Conservation (phyloP, 1,284 basidiomycete genomes). For the Microstroma glucosiphilum region DNA sequence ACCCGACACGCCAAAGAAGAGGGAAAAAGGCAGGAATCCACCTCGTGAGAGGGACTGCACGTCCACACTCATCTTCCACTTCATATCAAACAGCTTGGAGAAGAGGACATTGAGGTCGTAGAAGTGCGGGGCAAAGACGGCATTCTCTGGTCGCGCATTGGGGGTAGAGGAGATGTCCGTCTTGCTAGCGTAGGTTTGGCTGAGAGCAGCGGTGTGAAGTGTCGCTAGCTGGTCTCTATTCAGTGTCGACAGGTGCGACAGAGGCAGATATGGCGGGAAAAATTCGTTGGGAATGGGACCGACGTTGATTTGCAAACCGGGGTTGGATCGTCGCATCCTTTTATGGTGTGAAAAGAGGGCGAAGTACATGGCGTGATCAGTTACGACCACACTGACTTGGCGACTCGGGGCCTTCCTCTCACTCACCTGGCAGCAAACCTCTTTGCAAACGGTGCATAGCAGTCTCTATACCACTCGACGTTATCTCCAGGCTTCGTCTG, state of each 20-base stretch:
- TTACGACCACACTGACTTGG: background rate
- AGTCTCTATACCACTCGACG: constrained; percentile 48
- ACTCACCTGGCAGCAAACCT: constrained; percentile 19
- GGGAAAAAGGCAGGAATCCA: constrained; percentile 33
- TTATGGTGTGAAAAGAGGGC: background rate
- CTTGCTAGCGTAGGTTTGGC: constrained; percentile 24
- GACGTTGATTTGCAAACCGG: constrained; percentile 24
- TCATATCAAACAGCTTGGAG: constrained; percentile 21
- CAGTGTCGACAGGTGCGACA: constrained; percentile 14
- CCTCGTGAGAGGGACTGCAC: constrained; percentile 45
- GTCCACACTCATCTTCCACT: constrained; percentile 40
- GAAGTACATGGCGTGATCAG: too few relatives aligned
- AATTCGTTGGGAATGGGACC: constrained; percentile 51
- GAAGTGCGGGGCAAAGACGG: constrained; percentile 47
- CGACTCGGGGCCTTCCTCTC: background rate
- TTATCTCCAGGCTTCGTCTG: constrained; percentile 13
- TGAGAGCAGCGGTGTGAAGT: constrained; percentile 18
- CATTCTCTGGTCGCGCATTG: constrained; percentile 18
- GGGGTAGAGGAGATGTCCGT: constrained; percentile 24
- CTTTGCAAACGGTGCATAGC: constrained; percentile 39
- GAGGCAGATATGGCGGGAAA: constrained; percentile 34
- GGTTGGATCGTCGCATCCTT: constrained; percentile 13
- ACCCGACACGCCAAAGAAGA: constrained; percentile 40
- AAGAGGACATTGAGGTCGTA: constrained; percentile 50
- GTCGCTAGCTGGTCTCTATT: constrained; percentile 1